Evolutionary conservation across 345 rosid genomes (phyloP).

Genomic region (Salix suchowensis): DNA sequence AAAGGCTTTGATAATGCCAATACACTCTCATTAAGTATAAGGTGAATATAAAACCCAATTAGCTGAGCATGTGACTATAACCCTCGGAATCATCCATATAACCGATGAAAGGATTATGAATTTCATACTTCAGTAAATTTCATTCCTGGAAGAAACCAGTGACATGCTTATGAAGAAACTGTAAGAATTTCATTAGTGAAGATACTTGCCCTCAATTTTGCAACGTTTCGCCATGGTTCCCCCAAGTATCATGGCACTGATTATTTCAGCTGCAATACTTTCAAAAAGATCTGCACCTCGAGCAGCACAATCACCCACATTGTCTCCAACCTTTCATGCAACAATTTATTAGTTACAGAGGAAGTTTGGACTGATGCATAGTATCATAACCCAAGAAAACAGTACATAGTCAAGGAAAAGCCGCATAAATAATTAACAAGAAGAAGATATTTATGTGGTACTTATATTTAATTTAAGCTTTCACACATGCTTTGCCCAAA

Average conservation of each 20-base stretch:
- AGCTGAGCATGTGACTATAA: not conserved
- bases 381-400: not conserved
- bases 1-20: not conserved
- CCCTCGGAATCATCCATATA: not conserved
- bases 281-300: slow-evolving; percentile 99
- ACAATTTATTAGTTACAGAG: not conserved
- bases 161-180: not conserved
- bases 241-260: slow-evolving; percentile 98
- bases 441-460: not conserved
- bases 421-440: not conserved
- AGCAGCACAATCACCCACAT: slow-evolving; percentile 99
- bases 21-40: not conserved
- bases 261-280: slow-evolving; percentile 98
- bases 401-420: not conserved
- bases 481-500: not conserved
- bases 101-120: not conserved
- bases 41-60: not conserved
- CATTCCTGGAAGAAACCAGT: not conserved
- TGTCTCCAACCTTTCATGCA: slow-evolving; percentile 78
- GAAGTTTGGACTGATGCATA: not conserved
- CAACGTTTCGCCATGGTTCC: slow-evolving; percentile 97
- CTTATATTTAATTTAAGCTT: not conserved
- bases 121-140: not conserved
- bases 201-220: slow-evolving; percentile 75
- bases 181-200: not conserved